These are phyloP conservation scores for Endoconidiophora laricicola DNA, from an alignment of 2,329 filamentous ascomycete species.

Conservation along the genomic window DNA sequence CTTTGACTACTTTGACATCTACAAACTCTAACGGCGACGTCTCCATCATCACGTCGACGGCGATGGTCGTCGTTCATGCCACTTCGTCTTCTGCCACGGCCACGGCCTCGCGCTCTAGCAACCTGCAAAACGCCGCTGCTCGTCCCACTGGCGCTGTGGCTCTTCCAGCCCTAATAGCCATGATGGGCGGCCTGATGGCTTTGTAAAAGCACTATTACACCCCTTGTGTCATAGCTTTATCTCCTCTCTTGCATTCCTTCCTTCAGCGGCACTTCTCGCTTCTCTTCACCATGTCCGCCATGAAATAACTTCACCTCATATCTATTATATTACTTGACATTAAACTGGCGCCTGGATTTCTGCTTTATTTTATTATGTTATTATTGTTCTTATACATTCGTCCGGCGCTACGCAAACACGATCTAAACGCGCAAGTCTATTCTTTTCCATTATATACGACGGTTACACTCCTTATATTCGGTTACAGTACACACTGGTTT, in stretches of 20 bases:
- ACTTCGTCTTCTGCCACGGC: conserved; percentile 14
- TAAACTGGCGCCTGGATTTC: neutral
- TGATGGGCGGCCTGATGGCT: conserved; percentile 15
- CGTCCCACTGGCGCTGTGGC: conserved; percentile 13
- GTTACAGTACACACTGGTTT: no score
- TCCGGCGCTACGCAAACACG: no score
- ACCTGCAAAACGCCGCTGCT: conserved; percentile 23
- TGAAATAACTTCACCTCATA: no score
- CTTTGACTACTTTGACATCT: conserved; percentile 27
- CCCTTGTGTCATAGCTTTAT: neutral
- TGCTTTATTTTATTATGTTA: neutral
- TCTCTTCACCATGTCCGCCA: no score
- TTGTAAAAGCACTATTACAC: neutral
- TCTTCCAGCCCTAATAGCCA: conserved; percentile 13
- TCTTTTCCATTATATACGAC: no score
- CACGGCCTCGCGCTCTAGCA: conserved; percentile 18
- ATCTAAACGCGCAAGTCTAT: no score
- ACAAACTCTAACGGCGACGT: conserved; percentile 29
- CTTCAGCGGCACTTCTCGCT: no score
- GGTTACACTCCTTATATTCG: no score
- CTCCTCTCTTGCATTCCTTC: no score
- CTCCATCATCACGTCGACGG: conserved; percentile 31
- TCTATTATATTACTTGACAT: no score
- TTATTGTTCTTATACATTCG: neutral
- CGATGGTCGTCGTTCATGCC: conserved; percentile 29